Evolutionary conservation across 306 rosid genomes (phyloP).

Genomic region (Casuarina equisetifolia): DNA sequence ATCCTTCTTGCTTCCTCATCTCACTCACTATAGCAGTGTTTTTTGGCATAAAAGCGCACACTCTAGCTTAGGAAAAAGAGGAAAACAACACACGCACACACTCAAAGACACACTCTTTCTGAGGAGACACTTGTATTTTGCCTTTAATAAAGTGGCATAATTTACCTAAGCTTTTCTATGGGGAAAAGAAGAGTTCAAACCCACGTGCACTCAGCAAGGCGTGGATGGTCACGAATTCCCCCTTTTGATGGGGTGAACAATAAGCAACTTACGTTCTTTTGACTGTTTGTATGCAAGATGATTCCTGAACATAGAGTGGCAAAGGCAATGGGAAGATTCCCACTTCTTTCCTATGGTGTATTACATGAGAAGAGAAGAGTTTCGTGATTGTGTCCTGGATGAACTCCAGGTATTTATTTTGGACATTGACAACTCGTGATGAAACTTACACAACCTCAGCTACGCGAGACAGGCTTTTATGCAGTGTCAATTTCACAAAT

Average conservation of each 20-base stretch:
- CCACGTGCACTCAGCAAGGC: constrained; percentile 41
- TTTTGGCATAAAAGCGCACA: neutral
- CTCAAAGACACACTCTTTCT: neutral
- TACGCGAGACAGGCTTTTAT: constrained; percentile 38
- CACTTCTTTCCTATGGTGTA: neutral
- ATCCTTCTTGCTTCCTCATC: neutral
- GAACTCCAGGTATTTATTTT: neutral
- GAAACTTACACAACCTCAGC: constrained; percentile 37
- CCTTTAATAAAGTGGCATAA: constrained; percentile 45
- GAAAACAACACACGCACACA: neutral
- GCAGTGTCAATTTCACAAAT: constrained; percentile 38
- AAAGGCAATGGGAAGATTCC: no score
- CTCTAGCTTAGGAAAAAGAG: neutral
- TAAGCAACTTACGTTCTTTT: neutral
- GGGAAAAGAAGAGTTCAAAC: constrained; percentile 27
- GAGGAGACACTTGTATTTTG: constrained; percentile 20
- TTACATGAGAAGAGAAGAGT: neutral
- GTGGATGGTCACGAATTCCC: neutral
- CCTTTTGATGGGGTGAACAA: neutral
- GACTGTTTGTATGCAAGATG: no score
- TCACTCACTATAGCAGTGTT: neutral
- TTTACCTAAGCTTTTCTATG: constrained; percentile 25
- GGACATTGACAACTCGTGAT: constrained; percentile 27
- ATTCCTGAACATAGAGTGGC: no score
- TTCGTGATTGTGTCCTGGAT: neutral